Conservation (phyloP, 495 filamentous ascomycete genomes). For the Articulospora tetracladia region DNA sequence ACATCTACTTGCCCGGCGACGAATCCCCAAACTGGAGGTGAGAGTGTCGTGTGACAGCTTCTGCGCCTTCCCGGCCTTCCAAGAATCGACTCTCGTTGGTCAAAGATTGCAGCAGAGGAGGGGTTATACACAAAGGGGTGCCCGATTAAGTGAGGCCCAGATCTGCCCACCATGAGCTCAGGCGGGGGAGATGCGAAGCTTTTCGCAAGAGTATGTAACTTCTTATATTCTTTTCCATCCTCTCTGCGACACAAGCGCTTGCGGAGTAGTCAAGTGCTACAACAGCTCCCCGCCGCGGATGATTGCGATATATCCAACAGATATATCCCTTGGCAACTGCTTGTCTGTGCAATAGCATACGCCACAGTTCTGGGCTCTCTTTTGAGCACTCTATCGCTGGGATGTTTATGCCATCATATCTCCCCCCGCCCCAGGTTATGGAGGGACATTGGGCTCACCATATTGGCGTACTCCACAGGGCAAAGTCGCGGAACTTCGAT, state of each 20-base stretch:
- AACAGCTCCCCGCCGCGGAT: not conserved
- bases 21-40: constrained; percentile 16
- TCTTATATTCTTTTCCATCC: constrained; percentile 1
- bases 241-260: not conserved
- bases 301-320: not conserved
- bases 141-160: constrained; percentile 10
- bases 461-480: constrained; percentile 59
- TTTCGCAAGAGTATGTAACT: constrained; percentile 88
- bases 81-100: constrained; percentile 31
- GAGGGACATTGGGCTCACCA: constrained; percentile 18
- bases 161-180: constrained; percentile 60
- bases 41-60: constrained; percentile 28
- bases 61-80: constrained; percentile 27
- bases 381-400: constrained; percentile 21
- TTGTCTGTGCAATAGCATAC: not conserved
- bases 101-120: constrained; percentile 20
- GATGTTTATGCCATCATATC: constrained; percentile 44
- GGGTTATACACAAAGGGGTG: constrained; percentile 12
- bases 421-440: constrained; percentile 18
- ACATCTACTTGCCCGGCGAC: constrained; percentile 14
- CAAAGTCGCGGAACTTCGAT: constrained; percentile 96
- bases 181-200: constrained; percentile 95
- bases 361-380: not conserved
- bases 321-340: not conserved
- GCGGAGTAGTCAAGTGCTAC: constrained; percentile 4